Base-by-base conservation (phyloP, 208 protist species). In the Wallacemonas collosoma region DNA sequence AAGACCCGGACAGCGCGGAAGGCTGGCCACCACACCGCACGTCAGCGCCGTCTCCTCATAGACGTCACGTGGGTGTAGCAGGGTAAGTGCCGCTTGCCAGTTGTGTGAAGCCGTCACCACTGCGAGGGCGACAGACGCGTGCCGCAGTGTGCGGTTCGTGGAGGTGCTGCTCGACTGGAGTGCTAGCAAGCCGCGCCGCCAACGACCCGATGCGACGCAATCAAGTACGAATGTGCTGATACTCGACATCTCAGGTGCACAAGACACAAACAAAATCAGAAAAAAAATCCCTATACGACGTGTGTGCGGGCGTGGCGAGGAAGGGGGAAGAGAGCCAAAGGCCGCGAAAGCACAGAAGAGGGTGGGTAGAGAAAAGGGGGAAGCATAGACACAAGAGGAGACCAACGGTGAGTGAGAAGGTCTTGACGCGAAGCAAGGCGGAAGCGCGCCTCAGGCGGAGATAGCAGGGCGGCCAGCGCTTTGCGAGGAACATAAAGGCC, bases 171-270 rank as follows among this genome's bases (percentile, higher is more conserved):
- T 74, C 12, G 69, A 70, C 48, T 88, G 81, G 65, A 94, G 71
- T 6, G 82, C 86, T 70, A 94, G 77, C 61, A 94, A 63, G 5
- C 84, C 89, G 48, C 89, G 83, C 53, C 83, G 76, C 89, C 89
- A 94, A 12, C 89, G 83, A 64, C 89, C 89, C 17, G 65, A 69
- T 2, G 57, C 62, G 8, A 80, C 86, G 68, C 86, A 94, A 53
- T 91, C 86, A 7, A 83, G 61, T n/a, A 83, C 86, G 76, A 94
- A 94, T 4, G 78, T 76, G 9, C 83, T 57, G 11, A 91, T 77
- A 60, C 83, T 77, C 11, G 89, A 86, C 89, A 93, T 93, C 36
- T 53, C 41, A 8, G 55, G 2, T 14, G 40, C 11, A 26, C 56
- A 67, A 73, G 47, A 75, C 53, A 60, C 6, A 41, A 63, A 75